These are phyloP conservation scores for Excoecaria cochinchinensis DNA, from an alignment of 345 rosid species.

Conservation along the genomic window DNA sequence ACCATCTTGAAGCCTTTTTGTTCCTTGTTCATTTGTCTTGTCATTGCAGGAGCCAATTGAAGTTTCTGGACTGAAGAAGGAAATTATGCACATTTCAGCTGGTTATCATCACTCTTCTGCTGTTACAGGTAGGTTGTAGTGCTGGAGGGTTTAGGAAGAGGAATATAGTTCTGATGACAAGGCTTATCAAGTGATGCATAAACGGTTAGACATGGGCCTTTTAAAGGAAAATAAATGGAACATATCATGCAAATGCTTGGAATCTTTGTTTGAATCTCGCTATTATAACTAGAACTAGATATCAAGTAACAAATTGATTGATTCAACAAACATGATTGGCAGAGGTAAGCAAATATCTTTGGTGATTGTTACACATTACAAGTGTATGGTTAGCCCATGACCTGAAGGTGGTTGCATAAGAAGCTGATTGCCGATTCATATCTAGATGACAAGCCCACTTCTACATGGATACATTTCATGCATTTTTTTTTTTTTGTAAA, in stretches of 20 bases:
- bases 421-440: not conserved
- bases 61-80: slow-evolving; percentile 64
- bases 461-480: not conserved
- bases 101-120: slow-evolving; percentile 94
- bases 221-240: not conserved
- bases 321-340: not conserved
- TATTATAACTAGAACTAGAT: not conserved
- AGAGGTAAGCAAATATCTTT: not conserved
- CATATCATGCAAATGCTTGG: not conserved
- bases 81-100: slow-evolving; percentile 65
- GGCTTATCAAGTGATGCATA: not conserved
- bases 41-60: slow-evolving; percentile 68
- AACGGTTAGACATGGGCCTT: not conserved
- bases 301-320: not conserved
- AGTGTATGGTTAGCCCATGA: not conserved
- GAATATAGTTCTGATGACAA: not conserved
- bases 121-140: slow-evolving; percentile 57
- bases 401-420: not conserved
- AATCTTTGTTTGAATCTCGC: not conserved
- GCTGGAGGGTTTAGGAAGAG: not conserved
- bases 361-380: not conserved
- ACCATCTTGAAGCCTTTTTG: not conserved
- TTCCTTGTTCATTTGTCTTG: not conserved
- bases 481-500: not conserved
- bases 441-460: not conserved